phyloP scores from a whole-genome alignment of 2,329 filamentous ascomycete species.

The Trichoderma guizhouense region DNA sequence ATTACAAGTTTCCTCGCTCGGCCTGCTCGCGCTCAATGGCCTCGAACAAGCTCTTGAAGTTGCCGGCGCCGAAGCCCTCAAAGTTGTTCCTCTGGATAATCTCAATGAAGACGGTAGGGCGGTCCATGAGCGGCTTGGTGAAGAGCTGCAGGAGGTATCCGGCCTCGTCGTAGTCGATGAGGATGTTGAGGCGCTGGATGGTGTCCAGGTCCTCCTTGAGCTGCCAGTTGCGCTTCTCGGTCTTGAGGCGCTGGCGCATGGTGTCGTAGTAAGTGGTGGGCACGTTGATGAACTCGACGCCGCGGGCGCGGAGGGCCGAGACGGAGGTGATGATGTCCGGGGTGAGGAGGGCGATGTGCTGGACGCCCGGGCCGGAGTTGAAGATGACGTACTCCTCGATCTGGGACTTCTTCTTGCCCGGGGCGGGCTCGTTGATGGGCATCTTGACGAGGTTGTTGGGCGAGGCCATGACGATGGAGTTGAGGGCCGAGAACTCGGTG shows the following conservation, averaged over 20 bases:
- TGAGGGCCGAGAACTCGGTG: slow-evolving; percentile 87
- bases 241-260: slow-evolving; percentile 70
- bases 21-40: slow-evolving; percentile 93
- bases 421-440: slow-evolving; percentile 95
- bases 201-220: slow-evolving; percentile 77
- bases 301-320: slow-evolving; percentile 73
- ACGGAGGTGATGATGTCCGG: slow-evolving; percentile 76
- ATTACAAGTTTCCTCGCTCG: slow-evolving; percentile 73
- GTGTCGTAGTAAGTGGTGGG: slow-evolving; percentile 81
- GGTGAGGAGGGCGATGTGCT: slow-evolving; percentile 88
- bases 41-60: slow-evolving; percentile 94
- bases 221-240: slow-evolving; percentile 55
- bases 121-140: slow-evolving; percentile 87
- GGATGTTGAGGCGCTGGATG: slow-evolving; percentile 73
- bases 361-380: slow-evolving; percentile 84
- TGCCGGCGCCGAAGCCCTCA: slow-evolving; percentile 88
- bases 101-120: slow-evolving; percentile 93
- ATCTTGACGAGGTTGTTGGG: slow-evolving; percentile 88
- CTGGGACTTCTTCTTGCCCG: slow-evolving; percentile 85
- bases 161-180: slow-evolving; percentile 92
- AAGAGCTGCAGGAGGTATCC: slow-evolving; percentile 79
- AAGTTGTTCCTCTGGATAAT: slow-evolving; percentile 93
- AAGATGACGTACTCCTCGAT: slow-evolving; percentile 93
- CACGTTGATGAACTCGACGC: slow-evolving; percentile 89
- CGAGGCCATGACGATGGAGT: slow-evolving; percentile 85